phyloP scores from a whole-genome alignment of 345 rosid species.

The Isatis tinctoria region DNA sequence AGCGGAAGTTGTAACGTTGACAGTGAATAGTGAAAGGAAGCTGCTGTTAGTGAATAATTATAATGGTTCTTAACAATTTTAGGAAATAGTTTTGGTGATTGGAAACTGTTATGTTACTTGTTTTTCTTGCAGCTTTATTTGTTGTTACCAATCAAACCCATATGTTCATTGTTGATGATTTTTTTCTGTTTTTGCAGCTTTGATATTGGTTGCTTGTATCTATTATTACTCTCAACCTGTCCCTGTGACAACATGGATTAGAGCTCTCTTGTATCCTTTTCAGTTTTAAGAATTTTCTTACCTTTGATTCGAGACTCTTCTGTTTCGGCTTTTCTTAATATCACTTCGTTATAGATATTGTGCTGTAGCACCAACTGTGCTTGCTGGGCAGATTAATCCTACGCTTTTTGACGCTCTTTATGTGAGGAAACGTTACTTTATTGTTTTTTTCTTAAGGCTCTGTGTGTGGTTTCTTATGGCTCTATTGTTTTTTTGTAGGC shows the following conservation, averaged over 20 bases:
- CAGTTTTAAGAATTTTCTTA: neutral
- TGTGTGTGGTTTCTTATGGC: neutral
- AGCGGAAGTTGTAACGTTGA: too few relatives aligned
- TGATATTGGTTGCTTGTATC: conserved; percentile 64
- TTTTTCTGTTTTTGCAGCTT: conserved; percentile 20
- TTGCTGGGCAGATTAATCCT: conserved; percentile 81
- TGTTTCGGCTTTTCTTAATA: conserved; percentile 30
- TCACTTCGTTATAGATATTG: conserved; percentile 52
- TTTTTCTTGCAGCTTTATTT: too few relatives aligned
- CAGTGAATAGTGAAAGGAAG: too few relatives aligned
- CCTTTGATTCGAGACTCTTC: neutral
- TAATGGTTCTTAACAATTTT: too few relatives aligned
- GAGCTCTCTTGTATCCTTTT: conserved; percentile 67
- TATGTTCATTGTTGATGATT: too few relatives aligned
- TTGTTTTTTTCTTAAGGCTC: neutral
- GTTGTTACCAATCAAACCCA: too few relatives aligned
- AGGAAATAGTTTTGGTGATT: too few relatives aligned
- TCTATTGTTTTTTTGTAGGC: conserved; percentile 48
- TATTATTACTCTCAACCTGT: conserved; percentile 67
- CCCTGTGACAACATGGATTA: conserved; percentile 45
- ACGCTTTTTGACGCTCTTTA: conserved; percentile 87
- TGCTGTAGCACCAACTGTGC: conserved; percentile 76
- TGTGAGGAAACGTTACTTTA: conserved; percentile 39
- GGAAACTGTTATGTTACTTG: too few relatives aligned
- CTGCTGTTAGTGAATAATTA: too few relatives aligned